Evolutionary conservation across 805 yeast species (phyloP).

Genomic region (Hanseniaspora hatyaiensis): DNA sequence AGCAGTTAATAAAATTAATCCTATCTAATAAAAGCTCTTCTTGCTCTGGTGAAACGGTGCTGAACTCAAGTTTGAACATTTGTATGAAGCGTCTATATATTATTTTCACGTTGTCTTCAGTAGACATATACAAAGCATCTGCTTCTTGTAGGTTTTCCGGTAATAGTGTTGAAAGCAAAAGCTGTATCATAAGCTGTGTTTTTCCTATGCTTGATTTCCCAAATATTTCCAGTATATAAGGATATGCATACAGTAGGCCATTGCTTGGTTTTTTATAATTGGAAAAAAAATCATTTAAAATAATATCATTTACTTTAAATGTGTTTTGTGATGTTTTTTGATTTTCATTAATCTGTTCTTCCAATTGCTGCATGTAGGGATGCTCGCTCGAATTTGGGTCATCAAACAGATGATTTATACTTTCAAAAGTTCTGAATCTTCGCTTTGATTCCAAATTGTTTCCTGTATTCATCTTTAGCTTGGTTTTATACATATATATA

Average conservation of each 20-base stretch:
- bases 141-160: background rate
- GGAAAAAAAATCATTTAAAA: background rate
- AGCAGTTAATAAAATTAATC: conserved; percentile 4
- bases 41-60: too few species aligned
- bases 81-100: conserved; percentile 13
- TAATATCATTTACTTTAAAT: background rate
- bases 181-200: conserved; percentile 12
- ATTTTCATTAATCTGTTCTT: background rate
- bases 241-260: conserved; percentile 6
- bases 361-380: background rate
- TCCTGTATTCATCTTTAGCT: too few species aligned
- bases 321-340: background rate
- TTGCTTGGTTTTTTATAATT: background rate
- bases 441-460: too few species aligned
- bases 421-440: conserved; percentile 2
- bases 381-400: background rate
- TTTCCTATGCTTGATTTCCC: conserved; percentile 14
- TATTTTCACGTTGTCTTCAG: conserved; percentile 11
- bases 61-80: conserved; percentile 7
- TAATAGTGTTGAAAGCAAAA: conserved; percentile 2
- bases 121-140: conserved; percentile 4
- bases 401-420: background rate
- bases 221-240: conserved; percentile 10
- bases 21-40: background rate
- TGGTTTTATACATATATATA: too few species aligned